A percentile compares a stretch with the other conserved stretches of the same genome.
These are phyloP conservation scores for Tricholoma bakamatsutake DNA, from an alignment of 768 basidiomycete genomes.

Conservation along the genomic window DNA sequence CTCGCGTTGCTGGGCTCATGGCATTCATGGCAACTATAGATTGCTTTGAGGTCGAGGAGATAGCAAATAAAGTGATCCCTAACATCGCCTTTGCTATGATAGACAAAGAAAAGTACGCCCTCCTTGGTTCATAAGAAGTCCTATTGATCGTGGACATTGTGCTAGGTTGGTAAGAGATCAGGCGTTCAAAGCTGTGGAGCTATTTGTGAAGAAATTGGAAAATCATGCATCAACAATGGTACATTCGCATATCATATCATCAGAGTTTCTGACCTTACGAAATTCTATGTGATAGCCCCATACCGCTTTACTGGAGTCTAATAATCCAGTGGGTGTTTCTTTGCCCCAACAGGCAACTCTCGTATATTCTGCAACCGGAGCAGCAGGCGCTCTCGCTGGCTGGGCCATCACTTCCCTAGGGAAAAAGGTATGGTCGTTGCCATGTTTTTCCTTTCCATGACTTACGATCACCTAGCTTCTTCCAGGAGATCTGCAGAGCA, in stretches of 20 bases:
- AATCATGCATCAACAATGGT: constrained; percentile 80
- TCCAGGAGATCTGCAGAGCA: constrained; percentile 61
- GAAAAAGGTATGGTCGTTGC: constrained; percentile 52
- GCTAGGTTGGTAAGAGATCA: constrained; percentile 87
- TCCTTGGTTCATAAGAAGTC: not conserved
- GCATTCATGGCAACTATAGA: constrained; percentile 93
- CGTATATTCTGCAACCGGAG: constrained; percentile 84
- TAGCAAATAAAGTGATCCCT: constrained; percentile 87
- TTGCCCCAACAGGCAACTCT: constrained; percentile 43
- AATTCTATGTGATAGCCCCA: constrained; percentile 28
- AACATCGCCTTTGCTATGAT: constrained; percentile 73
- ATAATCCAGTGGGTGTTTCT: constrained; percentile 22
- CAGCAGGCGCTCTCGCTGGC: constrained; percentile 86
- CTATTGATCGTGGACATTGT: not conserved
- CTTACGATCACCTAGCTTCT: constrained; percentile 48
- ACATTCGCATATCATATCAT: constrained; percentile 11
- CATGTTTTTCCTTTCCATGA: not conserved
- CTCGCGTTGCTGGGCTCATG: constrained; percentile 91
- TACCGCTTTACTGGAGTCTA: constrained; percentile 26
- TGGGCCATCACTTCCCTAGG: constrained; percentile 94
- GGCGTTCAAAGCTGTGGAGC: constrained; percentile 87
- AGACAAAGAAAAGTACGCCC: constrained; percentile 83
- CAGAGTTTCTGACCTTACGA: not conserved
- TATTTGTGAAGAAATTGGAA: constrained; percentile 83
- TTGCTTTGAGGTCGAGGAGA: constrained; percentile 81